These are phyloP conservation scores for Fusarium paranaense DNA, from an alignment of 2,329 filamentous ascomycete species.

Conservation along the genomic window DNA sequence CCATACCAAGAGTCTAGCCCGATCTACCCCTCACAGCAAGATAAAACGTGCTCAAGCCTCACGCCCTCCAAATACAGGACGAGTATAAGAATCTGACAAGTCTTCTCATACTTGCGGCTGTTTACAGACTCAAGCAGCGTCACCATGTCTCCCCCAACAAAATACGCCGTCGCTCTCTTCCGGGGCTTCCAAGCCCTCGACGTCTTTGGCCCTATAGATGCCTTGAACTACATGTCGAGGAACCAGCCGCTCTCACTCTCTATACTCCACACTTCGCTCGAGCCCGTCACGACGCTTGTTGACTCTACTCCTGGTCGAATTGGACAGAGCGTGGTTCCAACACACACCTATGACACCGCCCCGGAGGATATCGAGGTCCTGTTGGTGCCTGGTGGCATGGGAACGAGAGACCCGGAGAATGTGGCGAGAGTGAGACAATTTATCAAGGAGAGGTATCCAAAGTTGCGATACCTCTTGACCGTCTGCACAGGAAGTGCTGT, in stretches of 20 bases:
- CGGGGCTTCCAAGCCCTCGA: constrained; percentile 42
- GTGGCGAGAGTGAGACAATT: constrained; percentile 52
- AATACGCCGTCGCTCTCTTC: constrained; percentile 39
- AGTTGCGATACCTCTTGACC: constrained; percentile 65
- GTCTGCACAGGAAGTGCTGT: constrained; percentile 71
- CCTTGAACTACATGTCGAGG: constrained; percentile 47
- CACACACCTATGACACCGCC: constrained; percentile 52
- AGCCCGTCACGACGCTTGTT: constrained; percentile 45
- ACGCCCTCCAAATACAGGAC: not conserved
- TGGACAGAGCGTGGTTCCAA: constrained; percentile 49
- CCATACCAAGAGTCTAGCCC: not conserved
- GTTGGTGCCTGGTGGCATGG: constrained; percentile 54
- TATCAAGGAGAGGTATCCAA: constrained; percentile 54
- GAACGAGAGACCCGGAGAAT: constrained; percentile 42
- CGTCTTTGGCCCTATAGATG: constrained; percentile 51
- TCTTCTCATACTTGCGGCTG: not conserved
- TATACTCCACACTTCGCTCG: constrained; percentile 43
- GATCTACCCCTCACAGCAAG: not conserved
- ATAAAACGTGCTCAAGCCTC: not conserved
- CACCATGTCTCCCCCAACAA: constrained; percentile 24
- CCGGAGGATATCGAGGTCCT: constrained; percentile 52
- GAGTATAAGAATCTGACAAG: not conserved
- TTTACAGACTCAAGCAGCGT: not conserved
- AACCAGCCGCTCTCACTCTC: constrained; percentile 33
- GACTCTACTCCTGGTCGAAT: constrained; percentile 31